These are phyloP conservation scores for Chaetomium olivaceum DNA, from an alignment of 2,329 filamentous ascomycete genomes.

Conservation along the genomic window DNA sequence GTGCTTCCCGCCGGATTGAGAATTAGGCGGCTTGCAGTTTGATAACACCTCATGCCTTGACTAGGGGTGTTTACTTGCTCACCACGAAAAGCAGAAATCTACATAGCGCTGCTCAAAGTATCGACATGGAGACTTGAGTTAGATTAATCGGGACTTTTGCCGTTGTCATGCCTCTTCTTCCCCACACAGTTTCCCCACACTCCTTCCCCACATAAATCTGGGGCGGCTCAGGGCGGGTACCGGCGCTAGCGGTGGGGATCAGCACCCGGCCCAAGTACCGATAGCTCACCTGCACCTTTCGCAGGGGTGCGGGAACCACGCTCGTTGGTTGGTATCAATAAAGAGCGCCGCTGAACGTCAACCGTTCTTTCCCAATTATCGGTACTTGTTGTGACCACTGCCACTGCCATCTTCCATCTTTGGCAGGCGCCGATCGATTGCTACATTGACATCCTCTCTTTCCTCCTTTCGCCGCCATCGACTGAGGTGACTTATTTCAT, in stretches of 20 bases:
- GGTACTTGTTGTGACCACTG: not conserved
- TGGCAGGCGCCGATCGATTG: slow-evolving; percentile 18
- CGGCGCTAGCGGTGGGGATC: not conserved
- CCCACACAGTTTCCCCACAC: not conserved
- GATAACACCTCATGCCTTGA: not conserved
- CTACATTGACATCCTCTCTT: slow-evolving; percentile 5
- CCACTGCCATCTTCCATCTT: not conserved
- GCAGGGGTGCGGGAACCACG: not conserved
- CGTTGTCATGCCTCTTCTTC: not conserved
- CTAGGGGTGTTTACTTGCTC: not conserved
- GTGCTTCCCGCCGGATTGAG: not conserved
- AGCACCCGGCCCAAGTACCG: slow-evolving; percentile 28
- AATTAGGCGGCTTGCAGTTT: slow-evolving; percentile 15
- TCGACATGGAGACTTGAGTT: not conserved
- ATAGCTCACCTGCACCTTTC: slow-evolving; percentile 13
- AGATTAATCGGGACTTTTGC: slow-evolving; percentile 6
- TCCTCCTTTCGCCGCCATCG: slow-evolving; percentile 3
- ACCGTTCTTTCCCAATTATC: not conserved
- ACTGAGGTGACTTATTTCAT: not conserved
- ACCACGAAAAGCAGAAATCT: not conserved
- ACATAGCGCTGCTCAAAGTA: not conserved
- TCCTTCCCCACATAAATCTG: not conserved
- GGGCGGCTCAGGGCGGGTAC: not conserved
- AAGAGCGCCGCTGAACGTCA: not conserved
- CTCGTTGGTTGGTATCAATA: not conserved